Evolutionary conservation across 1,284 basidiomycete species (phyloP).

Genomic region (Ganoderma lucidum): DNA sequence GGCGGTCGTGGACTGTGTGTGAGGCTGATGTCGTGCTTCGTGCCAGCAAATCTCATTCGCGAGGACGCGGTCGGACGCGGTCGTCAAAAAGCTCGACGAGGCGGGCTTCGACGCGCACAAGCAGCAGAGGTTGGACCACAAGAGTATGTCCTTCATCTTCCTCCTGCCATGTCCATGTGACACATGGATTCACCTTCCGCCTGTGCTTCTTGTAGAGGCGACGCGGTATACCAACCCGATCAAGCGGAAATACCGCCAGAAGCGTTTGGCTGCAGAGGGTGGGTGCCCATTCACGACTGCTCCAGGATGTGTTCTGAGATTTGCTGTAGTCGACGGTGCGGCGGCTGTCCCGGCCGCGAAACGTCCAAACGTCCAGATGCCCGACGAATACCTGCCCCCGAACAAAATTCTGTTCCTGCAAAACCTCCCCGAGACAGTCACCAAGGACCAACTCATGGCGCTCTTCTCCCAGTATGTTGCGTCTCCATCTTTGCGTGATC

Average conservation of each 20-base stretch:
- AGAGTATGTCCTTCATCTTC: conserved; percentile 63
- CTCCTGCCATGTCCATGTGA: neutral
- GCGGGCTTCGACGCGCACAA: conserved; percentile 82
- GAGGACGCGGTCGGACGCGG: conserved; percentile 86
- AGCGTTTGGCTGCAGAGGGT: conserved; percentile 83
- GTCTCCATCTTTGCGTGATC: conserved; percentile 5
- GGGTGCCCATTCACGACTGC: conserved; percentile 34
- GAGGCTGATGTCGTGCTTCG: conserved; percentile 5
- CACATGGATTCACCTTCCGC: neutral
- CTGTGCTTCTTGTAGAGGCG: conserved; percentile 49
- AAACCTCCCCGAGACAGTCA: conserved; percentile 91
- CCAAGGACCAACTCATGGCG: conserved; percentile 88
- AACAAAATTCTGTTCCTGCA: conserved; percentile 99
- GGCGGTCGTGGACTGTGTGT: neutral
- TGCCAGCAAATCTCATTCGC: conserved; percentile 93
- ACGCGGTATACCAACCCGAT: conserved; percentile 89
- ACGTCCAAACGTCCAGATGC: conserved; percentile 91
- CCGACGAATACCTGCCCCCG: conserved; percentile 98
- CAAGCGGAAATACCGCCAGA: conserved; percentile 83
- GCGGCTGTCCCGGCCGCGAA: conserved; percentile 70
- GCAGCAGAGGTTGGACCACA: conserved; percentile 74
- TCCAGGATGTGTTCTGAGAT: conserved; percentile 21
- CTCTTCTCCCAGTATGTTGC: conserved; percentile 85
- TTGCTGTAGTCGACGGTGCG: conserved; percentile 71
- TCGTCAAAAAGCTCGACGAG: conserved; percentile 78